These are phyloP conservation scores for Serendipita sp. DNA, from an alignment of 768 basidiomycete species.

Conservation along the genomic window DNA sequence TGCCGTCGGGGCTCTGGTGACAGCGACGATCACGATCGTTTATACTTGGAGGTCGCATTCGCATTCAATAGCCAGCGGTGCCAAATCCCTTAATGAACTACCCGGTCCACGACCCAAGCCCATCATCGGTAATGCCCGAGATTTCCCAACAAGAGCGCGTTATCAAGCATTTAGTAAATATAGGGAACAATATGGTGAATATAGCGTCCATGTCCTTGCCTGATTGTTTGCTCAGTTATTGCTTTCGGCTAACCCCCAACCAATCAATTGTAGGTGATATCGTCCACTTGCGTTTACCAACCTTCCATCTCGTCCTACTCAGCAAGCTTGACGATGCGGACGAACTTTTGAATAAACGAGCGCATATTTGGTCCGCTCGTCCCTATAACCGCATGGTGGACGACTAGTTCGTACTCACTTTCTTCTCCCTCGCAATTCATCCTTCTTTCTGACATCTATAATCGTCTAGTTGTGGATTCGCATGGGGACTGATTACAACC, in stretches of 20 bases:
- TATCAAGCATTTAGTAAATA: neutral
- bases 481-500: neutral
- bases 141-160: neutral
- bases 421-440: neutral
- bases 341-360: neutral
- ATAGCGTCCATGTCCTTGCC: too few relatives aligned
- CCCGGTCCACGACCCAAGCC: neutral
- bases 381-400: neutral
- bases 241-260: too few relatives aligned
- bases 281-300: neutral
- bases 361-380: conserved; percentile 1
- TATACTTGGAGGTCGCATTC: too few relatives aligned
- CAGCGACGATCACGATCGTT: too few relatives aligned
- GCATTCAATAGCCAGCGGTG: too few relatives aligned
- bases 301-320: neutral
- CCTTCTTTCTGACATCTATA: too few relatives aligned
- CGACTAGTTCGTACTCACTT: neutral
- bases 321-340: neutral
- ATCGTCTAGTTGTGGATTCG: neutral
- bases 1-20: too few relatives aligned
- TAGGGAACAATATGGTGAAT: neutral
- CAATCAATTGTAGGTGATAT: neutral
- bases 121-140: neutral
- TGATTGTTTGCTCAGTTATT: too few relatives aligned
- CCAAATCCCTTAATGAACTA: neutral